Evolutionary conservation across 352 stramenopile genomes (phyloP), one percentile per base, ranked within the genome.

Genomic region (Saprolegnia diclina): DNA sequence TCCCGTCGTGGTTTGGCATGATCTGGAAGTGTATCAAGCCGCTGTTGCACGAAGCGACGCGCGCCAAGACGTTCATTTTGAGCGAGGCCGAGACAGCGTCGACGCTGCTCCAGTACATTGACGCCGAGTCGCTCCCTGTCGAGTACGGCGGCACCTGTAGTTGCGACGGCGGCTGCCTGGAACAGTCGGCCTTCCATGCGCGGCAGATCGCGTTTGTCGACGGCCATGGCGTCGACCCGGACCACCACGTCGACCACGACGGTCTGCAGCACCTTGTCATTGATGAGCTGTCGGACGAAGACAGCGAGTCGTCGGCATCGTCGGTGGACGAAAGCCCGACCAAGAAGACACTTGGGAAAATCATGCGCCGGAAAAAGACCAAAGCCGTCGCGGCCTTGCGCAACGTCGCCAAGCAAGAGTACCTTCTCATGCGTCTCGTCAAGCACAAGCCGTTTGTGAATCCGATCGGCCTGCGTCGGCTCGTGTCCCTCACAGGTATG

Each of bases 1-100:
- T 95, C 1, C 89, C 89, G 19, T 92, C 82, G 19, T 97, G 88
- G 88, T 97, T 97, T 69, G 89, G 85, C 35, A 89, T 97, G 74
- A 81, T 85, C 32, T 97, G 90, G 90, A 96, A 96, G 69, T 82
- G 87, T 19, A 86, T 97, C 65, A 91, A 92, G 65, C 83, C 86
- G 19, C 66, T 97, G 2, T 55, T 97, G 64, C 91, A 96, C 64
- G 86, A 95, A 56, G 84, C 88, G 14, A 97, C 89, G 2, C 83
- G 87, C 0, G 81, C 78, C 16, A 97, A 97, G 75, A 93, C 91
- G 5, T 90, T 83, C 64, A 95, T 97, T 55, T 44, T 96, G 42
- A 87, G 74, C 13, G 80, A 88, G 44, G 85, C 66, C 29, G 83
- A 94, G 46, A 88, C 79, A 0, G 64, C 80, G 1, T 63, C 73